These are phyloP conservation scores for Rhinocladiella mackenziei DNA, from an alignment of 2,329 filamentous ascomycete genomes.

Conservation along the genomic window DNA sequence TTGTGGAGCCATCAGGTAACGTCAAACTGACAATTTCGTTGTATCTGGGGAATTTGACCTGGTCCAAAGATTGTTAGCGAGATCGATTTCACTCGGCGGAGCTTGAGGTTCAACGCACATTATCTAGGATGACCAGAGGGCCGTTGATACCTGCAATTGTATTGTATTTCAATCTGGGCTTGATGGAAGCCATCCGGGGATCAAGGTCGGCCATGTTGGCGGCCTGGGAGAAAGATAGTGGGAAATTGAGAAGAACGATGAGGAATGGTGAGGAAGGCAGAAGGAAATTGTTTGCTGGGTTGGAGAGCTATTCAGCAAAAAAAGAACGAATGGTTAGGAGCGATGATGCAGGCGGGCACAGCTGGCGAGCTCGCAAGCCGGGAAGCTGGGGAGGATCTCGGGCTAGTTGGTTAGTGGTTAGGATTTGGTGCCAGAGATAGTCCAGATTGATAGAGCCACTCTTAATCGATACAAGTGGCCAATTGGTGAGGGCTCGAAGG, in stretches of 20 bases:
- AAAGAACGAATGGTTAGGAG: conserved; percentile 17
- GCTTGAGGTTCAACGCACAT: conserved; percentile 57
- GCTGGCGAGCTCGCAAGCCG: too few relatives aligned
- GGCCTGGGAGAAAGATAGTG: too few relatives aligned
- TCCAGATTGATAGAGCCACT: too few relatives aligned
- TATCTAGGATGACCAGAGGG: conserved; percentile 93
- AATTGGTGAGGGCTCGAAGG: too few relatives aligned
- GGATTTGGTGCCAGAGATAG: background rate
- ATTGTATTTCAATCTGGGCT: conserved; percentile 85
- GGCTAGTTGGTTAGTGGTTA: background rate
- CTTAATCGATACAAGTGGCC: too few relatives aligned
- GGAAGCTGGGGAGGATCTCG: conserved; percentile 14
- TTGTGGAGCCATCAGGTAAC: conserved; percentile 87
- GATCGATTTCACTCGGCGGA: background rate
- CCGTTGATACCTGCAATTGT: conserved; percentile 98
- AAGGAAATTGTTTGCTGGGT: conserved; percentile 13
- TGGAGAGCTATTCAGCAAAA: conserved; percentile 9
- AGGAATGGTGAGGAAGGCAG: conserved; percentile 10
- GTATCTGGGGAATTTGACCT: conserved; percentile 97
- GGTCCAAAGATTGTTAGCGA: conserved; percentile 27
- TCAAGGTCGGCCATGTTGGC: conserved; percentile 35
- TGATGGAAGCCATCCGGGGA: conserved; percentile 52
- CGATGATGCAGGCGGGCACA: conserved; percentile 17
- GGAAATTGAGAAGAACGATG: conserved; percentile 4
- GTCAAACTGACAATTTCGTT: conserved; percentile 98